These are phyloP conservation scores for Rhodosporidiobolus sp. DNA, from an alignment of 768 basidiomycete genomes.

Conservation along the genomic window DNA sequence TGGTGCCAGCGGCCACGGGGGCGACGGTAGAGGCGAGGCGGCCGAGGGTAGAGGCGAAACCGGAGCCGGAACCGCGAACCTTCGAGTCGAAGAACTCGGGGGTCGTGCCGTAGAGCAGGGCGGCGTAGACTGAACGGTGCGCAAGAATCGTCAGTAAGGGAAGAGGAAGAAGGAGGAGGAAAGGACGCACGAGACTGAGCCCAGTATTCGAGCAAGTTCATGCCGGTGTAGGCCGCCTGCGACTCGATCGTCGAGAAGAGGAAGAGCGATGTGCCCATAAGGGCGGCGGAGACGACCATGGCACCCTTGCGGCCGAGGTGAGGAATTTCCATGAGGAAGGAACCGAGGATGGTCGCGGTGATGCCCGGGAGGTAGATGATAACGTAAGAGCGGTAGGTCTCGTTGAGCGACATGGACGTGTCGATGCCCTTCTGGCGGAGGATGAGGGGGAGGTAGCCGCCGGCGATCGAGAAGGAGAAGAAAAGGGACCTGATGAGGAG, in stretches of 20 bases:
- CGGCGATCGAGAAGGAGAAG: constrained; percentile 48
- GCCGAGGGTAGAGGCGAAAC: constrained; percentile 25
- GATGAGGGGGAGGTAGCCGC: constrained; percentile 49
- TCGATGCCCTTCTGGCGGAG: constrained; percentile 48
- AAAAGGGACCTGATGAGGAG: constrained; percentile 25
- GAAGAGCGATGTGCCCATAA: constrained; percentile 31
- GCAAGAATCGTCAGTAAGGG: not conserved
- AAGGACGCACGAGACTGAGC: constrained; percentile 22
- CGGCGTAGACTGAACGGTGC: constrained; percentile 10
- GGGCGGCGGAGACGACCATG: constrained; percentile 14
- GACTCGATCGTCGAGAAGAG: constrained; percentile 15
- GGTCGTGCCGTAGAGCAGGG: constrained; percentile 21
- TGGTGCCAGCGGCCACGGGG: constrained; percentile 20
- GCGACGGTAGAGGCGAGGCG: constrained; percentile 25
- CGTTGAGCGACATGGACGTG: constrained; percentile 43
- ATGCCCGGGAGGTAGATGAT: constrained; percentile 20
- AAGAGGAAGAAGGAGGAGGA: not conserved
- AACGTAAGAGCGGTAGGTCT: constrained; percentile 47
- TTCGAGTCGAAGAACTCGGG: constrained; percentile 19
- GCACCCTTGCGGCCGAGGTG: constrained; percentile 23
- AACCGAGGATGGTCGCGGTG: constrained; percentile 20
- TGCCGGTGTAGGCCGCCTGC: constrained; percentile 1
- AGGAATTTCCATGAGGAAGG: constrained; percentile 29
- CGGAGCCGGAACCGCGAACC: constrained; percentile 16
- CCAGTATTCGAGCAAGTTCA: constrained; percentile 35